Evolutionary conservation across 352 stramenopile species (phyloP).

Genomic region (Phytophthora kernoviae): DNA sequence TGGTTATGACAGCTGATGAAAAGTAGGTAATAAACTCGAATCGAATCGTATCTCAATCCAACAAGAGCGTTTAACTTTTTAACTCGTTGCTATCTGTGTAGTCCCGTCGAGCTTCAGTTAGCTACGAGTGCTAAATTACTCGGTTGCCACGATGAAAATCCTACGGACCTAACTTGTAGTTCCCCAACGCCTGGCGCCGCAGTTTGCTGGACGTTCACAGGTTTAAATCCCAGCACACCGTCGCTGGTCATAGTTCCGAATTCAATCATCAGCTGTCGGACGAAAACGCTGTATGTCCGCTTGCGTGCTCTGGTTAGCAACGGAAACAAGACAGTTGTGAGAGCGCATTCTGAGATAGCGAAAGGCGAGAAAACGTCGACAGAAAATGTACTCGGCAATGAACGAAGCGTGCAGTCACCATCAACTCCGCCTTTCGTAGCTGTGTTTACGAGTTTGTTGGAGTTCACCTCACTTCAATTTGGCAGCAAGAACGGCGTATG

Average conservation of each 20-base stretch:
- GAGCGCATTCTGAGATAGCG: slow-evolving; percentile 4
- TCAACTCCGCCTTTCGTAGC: slow-evolving; percentile 31
- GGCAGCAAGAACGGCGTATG: slow-evolving; percentile 31
- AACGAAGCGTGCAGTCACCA: background rate
- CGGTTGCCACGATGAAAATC: slow-evolving; percentile 36
- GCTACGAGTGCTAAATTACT: slow-evolving; percentile 55
- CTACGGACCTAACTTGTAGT: slow-evolving; percentile 30
- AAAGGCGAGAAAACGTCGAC: background rate
- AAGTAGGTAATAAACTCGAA: slow-evolving; percentile 35
- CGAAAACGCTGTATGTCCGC: slow-evolving; percentile 47
- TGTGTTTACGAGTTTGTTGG: slow-evolving; percentile 48
- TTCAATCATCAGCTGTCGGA: slow-evolving; percentile 39
- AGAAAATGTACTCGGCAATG: background rate
- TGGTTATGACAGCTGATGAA: slow-evolving; percentile 50
- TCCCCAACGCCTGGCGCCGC: no score
- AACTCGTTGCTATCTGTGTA: slow-evolving; percentile 12
- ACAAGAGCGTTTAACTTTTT: no score
- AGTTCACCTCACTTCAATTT: slow-evolving; percentile 30
- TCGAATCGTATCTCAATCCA: no score
- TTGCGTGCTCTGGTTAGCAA: slow-evolving; percentile 30
- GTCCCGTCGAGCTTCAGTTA: slow-evolving; percentile 49
- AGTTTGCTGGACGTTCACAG: slow-evolving; percentile 52
- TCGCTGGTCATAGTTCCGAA: slow-evolving; percentile 50
- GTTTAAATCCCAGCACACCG: slow-evolving; percentile 26
- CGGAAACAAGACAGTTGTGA: slow-evolving; percentile 14